phyloP scores from a whole-genome alignment of 495 filamentous ascomycete genomes.

The Podospora fimiseda region DNA sequence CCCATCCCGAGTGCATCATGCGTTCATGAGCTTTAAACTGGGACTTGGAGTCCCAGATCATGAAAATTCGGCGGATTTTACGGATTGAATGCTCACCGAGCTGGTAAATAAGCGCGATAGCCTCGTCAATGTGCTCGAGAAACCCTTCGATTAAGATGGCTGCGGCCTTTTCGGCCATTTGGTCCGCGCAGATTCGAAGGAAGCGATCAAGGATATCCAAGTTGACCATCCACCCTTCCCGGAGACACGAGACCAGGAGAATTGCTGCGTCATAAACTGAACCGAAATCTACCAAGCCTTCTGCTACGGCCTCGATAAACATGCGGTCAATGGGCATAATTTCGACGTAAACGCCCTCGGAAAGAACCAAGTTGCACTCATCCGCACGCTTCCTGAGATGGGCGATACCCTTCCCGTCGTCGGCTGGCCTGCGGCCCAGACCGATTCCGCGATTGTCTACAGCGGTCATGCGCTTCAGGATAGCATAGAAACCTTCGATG shows the following conservation, averaged over 20 bases:
- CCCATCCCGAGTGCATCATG: background rate
- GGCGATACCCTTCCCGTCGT: background rate
- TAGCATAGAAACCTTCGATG: slow-evolving; percentile 30
- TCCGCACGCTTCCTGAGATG: slow-evolving; percentile 17
- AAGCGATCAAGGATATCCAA: slow-evolving; percentile 26
- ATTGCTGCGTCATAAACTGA: slow-evolving; percentile 28
- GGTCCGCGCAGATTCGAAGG: slow-evolving; percentile 27
- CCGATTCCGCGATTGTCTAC: slow-evolving; percentile 20
- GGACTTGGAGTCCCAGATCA: background rate
- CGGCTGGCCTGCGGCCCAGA: slow-evolving; percentile 10
- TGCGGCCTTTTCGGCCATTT: slow-evolving; percentile 19
- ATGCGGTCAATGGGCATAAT: slow-evolving; percentile 19
- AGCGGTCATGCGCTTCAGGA: slow-evolving; percentile 35
- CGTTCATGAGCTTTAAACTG: background rate
- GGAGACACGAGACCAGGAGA: slow-evolving; percentile 29
- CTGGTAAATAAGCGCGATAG: background rate
- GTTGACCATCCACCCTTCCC: slow-evolving; percentile 18
- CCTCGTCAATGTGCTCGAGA: slow-evolving; percentile 18
- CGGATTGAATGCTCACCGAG: background rate
- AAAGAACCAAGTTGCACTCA: slow-evolving; percentile 5
- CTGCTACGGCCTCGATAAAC: slow-evolving; percentile 31
- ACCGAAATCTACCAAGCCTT: slow-evolving; percentile 33
- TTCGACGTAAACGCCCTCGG: slow-evolving; percentile 19
- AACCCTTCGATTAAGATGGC: slow-evolving; percentile 26
- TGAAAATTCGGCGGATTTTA: background rate